A percentile compares a stretch with the other conserved stretches of the same genome.
Evolutionary conservation across 495 filamentous ascomycete genomes (phyloP).

Genomic region (Penicillium arizonense): DNA sequence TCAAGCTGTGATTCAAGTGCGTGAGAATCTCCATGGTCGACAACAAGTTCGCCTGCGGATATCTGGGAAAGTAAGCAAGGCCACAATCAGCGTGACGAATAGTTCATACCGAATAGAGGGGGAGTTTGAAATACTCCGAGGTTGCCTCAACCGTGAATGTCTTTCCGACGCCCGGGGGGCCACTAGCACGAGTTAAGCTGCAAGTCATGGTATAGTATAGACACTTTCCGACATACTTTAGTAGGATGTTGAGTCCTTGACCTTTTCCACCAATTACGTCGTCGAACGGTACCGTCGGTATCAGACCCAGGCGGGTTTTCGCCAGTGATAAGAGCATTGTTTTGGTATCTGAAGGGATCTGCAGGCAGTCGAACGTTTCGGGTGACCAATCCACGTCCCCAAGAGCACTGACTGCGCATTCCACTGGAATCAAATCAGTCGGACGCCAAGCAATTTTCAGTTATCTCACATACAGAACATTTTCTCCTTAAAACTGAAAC

Average conservation of each 20-base stretch:
- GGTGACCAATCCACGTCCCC: constrained; percentile 28
- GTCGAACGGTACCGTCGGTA: constrained; percentile 24
- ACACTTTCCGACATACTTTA: constrained; percentile 15
- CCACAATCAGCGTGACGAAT: neutral
- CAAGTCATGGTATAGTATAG: neutral
- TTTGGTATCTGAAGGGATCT: constrained; percentile 24
- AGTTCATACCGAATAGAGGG: constrained; percentile 24
- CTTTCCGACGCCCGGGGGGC: constrained; percentile 33
- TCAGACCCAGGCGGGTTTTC: constrained; percentile 20
- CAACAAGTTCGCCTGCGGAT: constrained; percentile 20
- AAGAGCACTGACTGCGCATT: constrained; percentile 31
- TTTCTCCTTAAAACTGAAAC: constrained; percentile 29
- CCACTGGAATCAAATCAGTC: constrained; percentile 23
- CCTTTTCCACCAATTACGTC: constrained; percentile 26
- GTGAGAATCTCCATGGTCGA: constrained; percentile 17
- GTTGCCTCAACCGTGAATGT: constrained; percentile 33
- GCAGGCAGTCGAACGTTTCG: constrained; percentile 18
- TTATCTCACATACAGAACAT: constrained; percentile 21
- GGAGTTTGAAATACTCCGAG: constrained; percentile 25
- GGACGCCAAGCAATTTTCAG: constrained; percentile 1
- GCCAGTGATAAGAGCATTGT: constrained; percentile 23
- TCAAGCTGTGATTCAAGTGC: constrained; percentile 20
- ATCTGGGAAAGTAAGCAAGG: constrained; percentile 16
- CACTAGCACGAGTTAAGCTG: constrained; percentile 17
- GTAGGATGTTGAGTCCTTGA: constrained; percentile 17